phyloP scores from a whole-genome alignment of 305 asterid species.

The Coffea humblotiana region DNA sequence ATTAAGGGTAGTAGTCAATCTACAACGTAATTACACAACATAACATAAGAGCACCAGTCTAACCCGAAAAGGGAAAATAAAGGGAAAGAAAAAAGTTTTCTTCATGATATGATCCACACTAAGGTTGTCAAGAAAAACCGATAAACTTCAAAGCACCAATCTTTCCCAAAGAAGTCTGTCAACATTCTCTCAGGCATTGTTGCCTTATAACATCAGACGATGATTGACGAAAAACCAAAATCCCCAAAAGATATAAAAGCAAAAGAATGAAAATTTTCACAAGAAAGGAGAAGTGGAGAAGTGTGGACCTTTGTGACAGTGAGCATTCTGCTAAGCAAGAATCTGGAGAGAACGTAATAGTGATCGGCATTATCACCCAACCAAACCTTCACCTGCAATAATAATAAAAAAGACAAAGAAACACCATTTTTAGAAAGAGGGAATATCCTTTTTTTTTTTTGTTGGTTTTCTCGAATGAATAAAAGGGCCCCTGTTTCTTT shows the following conservation, averaged over 20 bases:
- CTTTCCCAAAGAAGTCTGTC: not conserved
- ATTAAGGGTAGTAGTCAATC: not conserved
- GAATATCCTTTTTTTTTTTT: not conserved
- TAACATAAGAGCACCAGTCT: not conserved
- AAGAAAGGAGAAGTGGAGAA: not conserved
- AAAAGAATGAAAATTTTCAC: not conserved
- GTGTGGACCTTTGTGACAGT: slow-evolving; percentile 86
- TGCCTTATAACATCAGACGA: not conserved
- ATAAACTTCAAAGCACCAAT: not conserved
- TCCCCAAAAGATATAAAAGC: not conserved
- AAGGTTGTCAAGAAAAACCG: not conserved
- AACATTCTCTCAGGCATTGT: not conserved
- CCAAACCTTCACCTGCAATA: slow-evolving; percentile 90
- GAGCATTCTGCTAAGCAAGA: slow-evolving; percentile 95
- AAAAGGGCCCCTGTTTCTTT: not conserved
- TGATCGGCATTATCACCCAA: slow-evolving; percentile 98
- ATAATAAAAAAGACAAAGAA: not conserved
- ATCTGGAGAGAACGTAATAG: slow-evolving; percentile 93
- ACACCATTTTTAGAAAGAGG: not conserved
- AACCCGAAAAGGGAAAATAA: not conserved
- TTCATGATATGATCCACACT: not conserved
- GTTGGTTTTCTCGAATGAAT: not conserved
- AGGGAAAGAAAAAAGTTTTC: not conserved
- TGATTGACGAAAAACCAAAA: not conserved
- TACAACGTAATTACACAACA: not conserved